Conservation (phyloP, 2,329 filamentous ascomycete species). For the Alternaria brassicae region DNA sequence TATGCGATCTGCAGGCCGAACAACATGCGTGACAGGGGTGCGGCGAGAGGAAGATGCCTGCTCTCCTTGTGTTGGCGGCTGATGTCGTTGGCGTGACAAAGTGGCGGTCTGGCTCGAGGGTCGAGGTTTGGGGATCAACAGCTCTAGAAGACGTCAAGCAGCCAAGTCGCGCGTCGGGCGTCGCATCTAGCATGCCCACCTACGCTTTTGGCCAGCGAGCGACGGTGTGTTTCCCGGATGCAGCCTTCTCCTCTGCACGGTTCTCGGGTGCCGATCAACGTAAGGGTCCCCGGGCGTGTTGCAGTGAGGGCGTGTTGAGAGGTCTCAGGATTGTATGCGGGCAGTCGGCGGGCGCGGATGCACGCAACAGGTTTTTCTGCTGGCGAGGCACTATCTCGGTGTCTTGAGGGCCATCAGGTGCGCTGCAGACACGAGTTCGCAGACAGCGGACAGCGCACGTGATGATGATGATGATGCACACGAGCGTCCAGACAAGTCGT, state of each 20-base stretch:
- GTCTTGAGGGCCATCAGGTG: not conserved
- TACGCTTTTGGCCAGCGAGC: constrained; percentile 10
- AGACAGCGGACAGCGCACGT: too few relatives aligned
- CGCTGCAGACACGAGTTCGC: not conserved
- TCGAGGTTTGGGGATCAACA: not conserved
- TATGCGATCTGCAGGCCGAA: constrained; percentile 3
- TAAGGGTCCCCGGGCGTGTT: constrained; percentile 3
- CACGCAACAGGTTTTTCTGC: not conserved
- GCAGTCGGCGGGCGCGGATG: not conserved
- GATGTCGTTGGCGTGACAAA: constrained; percentile 10
- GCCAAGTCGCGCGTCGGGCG: not conserved
- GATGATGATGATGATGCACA: too few relatives aligned
- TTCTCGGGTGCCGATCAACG: constrained; percentile 2
- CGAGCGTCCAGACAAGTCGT: not conserved
- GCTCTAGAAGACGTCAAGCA: constrained; percentile 2
- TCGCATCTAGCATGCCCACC: constrained; percentile 8
- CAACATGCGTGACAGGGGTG: not conserved
- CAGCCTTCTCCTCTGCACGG: not conserved
- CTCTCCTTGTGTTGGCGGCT: constrained; percentile 8
- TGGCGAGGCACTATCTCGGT: not conserved
- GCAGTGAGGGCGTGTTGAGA: not conserved
- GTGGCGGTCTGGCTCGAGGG: constrained; percentile 12
- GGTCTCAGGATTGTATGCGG: constrained; percentile 3
- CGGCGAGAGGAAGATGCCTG: not conserved
- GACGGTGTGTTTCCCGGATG: constrained; percentile 4